Percentiles rank a stretch among this genome's conserved stretches.
These are phyloP conservation scores for Fusarium coffeatum DNA, from an alignment of 2,329 filamentous ascomycete species.

Conservation along the genomic window DNA sequence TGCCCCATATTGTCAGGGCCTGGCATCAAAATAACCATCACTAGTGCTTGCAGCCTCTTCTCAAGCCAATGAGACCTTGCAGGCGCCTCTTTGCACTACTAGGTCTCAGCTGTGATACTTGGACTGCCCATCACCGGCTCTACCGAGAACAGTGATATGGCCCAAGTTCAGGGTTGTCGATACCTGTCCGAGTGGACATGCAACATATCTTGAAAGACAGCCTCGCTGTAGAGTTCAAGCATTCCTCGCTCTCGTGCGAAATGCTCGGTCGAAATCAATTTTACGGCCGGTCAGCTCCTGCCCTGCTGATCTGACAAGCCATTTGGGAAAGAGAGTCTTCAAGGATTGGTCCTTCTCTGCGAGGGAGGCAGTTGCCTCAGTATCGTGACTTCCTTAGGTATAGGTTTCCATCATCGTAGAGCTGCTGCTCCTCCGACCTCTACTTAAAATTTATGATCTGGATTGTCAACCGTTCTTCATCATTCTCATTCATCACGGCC, in stretches of 20 bases:
- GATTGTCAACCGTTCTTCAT: constrained; percentile 36
- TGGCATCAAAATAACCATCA: constrained; percentile 10
- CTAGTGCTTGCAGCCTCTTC: constrained; percentile 3
- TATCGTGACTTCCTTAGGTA: constrained; percentile 13
- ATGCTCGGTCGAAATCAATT: constrained; percentile 9
- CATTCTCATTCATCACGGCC: constrained; percentile 49
- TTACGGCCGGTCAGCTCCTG: constrained; percentile 7
- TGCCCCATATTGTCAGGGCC: constrained; percentile 3
- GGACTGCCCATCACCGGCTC: constrained; percentile 21
- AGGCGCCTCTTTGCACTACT: constrained; percentile 32
- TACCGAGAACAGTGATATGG: constrained; percentile 4
- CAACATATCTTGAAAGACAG: constrained; percentile 14
- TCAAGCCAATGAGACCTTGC: constrained; percentile 6
- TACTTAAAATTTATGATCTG: neutral
- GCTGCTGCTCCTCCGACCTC: neutral
- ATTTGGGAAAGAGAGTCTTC: constrained; percentile 14
- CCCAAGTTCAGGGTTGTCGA: constrained; percentile 5
- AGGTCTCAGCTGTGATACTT: constrained; percentile 25
- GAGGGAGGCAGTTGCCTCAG: neutral
- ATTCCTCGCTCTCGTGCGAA: constrained; percentile 2
- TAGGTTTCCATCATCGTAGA: neutral
- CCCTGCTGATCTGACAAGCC: neutral
- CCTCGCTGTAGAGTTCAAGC: constrained; percentile 1
- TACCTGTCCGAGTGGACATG: constrained; percentile 12
- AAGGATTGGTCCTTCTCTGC: neutral